phyloP scores from a whole-genome alignment of 2,329 filamentous ascomycete genomes.

The Curvularia sp. region DNA sequence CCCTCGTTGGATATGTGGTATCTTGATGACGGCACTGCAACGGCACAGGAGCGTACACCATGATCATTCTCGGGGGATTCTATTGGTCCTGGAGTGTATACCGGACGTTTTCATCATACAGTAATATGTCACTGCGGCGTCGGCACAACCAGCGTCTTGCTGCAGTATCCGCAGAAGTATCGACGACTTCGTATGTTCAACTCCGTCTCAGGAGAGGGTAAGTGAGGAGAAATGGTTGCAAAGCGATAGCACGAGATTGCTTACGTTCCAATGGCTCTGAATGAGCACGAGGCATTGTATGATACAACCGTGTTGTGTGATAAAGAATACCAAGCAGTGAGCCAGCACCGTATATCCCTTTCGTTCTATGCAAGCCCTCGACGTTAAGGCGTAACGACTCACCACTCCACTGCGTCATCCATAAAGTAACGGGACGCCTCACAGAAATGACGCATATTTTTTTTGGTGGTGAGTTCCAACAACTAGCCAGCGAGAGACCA shows the following conservation, averaged over 20 bases:
- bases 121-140: conserved; percentile 11
- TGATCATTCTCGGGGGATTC: conserved; percentile 1
- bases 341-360: neutral
- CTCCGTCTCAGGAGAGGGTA: neutral
- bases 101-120: neutral
- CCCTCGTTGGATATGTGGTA: conserved; percentile 4
- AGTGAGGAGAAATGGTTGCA: neutral
- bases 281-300: neutral
- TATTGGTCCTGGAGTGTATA: conserved; percentile 10
- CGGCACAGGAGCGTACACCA: neutral
- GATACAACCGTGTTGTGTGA: neutral
- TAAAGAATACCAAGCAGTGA: neutral
- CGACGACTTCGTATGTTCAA: neutral
- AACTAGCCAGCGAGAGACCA: neutral
- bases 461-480: neutral
- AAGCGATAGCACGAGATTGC: neutral
- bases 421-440: neutral
- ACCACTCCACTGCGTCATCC: neutral
- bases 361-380: neutral
- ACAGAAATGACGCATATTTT: conserved; percentile 2
- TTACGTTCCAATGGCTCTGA: too few species aligned
- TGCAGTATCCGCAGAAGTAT: neutral
- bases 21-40: conserved; percentile 9
- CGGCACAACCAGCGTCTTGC: neutral
- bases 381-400: neutral